Evolutionary conservation across 73 alveolate species (phyloP).

Genomic region (Symbiodinium natans): DNA sequence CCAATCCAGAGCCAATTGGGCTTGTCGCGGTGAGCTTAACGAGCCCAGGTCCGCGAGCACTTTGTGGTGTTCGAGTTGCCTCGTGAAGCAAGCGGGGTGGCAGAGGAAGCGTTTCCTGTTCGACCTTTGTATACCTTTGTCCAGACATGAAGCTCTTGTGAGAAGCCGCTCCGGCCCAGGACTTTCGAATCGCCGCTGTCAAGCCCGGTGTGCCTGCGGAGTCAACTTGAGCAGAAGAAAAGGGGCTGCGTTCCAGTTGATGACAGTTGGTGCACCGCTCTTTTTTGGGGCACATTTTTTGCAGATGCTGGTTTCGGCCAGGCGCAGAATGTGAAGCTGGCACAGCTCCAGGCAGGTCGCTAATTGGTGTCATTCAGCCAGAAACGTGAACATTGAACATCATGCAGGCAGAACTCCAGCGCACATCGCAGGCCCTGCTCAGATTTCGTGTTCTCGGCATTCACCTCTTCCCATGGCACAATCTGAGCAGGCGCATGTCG

Average conservation of each 20-base stretch:
- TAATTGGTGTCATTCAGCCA: not conserved
- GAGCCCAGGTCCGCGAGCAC: slow-evolving; percentile 68
- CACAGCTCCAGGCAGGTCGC: not conserved
- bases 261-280: not conserved
- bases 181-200: slow-evolving; percentile 63
- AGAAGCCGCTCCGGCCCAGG: not conserved
- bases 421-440: not conserved
- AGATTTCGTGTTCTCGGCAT: no score
- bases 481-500: not conserved
- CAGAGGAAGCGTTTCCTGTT: slow-evolving; percentile 14
- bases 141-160: not conserved
- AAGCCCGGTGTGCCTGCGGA: slow-evolving; percentile 44
- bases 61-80: slow-evolving; percentile 85
- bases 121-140: not conserved
- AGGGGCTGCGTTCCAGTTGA: not conserved
- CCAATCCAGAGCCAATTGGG: not conserved
- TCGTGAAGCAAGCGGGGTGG: slow-evolving; percentile 41
- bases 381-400: not conserved
- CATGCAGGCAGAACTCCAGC: not conserved
- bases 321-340: slow-evolving; percentile 1
- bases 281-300: no score
- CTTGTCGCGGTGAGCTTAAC: not conserved
- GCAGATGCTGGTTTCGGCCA: no score
- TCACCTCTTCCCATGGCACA: no score
- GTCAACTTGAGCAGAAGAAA: not conserved